Conservation (phyloP, 768 basidiomycete genomes). For the Rhizopogon roseolus region DNA sequence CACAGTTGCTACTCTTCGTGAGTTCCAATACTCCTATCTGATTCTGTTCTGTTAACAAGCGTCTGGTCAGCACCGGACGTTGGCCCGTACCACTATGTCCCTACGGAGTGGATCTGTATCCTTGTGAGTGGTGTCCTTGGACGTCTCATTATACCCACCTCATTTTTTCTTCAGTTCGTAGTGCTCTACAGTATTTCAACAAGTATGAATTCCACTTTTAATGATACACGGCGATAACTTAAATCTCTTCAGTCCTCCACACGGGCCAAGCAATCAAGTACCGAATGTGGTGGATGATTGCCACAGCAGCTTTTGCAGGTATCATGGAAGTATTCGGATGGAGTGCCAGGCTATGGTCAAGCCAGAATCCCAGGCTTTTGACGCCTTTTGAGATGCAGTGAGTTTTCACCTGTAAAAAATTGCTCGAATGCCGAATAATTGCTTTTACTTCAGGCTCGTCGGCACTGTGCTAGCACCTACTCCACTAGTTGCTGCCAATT, state of each 20-base stretch:
- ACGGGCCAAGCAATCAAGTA: constrained; percentile 37
- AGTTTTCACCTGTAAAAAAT: constrained; percentile 5
- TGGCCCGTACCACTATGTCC: constrained; percentile 34
- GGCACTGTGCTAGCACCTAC: constrained; percentile 51
- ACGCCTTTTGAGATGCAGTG: constrained; percentile 42
- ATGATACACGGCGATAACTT: neutral
- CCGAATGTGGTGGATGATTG: constrained; percentile 49
- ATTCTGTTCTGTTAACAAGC: neutral
- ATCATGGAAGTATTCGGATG: constrained; percentile 51
- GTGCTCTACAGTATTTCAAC: constrained; percentile 37
- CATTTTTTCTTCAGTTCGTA: constrained; percentile 22
- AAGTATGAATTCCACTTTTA: constrained; percentile 19
- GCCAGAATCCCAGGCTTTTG: constrained; percentile 10
- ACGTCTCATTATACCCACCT: neutral
- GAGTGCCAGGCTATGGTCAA: constrained; percentile 51
- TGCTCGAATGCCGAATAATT: neutral
- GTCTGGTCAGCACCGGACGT: neutral
- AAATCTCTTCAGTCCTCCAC: constrained; percentile 35
- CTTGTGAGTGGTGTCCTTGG: constrained; percentile 6
- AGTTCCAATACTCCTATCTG: neutral
- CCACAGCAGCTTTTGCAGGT: constrained; percentile 44
- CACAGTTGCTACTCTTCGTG: neutral
- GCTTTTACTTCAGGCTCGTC: constrained; percentile 17
- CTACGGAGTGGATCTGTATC: constrained; percentile 32
- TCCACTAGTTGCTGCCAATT: constrained; percentile 51